Conservation (phyloP, 1,139 yeast species). For the Hyphopichia pseudoburtonii region DNA sequence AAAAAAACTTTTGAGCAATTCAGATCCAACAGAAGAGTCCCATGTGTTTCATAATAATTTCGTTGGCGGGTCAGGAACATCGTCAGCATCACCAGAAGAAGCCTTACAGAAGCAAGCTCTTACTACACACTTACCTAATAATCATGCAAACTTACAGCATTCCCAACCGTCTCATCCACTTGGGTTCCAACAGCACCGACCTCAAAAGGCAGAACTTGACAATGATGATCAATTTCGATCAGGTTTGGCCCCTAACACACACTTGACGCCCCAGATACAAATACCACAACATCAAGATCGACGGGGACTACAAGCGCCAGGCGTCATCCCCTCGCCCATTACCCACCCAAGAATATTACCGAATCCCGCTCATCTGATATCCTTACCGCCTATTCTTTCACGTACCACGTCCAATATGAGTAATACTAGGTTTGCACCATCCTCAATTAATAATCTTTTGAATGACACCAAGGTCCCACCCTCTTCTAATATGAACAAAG, state of each 20-base stretch:
- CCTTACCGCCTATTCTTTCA: conserved; percentile 1
- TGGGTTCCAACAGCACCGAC: too few species aligned
- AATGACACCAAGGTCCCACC: conserved; percentile 14
- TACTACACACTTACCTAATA: too few species aligned
- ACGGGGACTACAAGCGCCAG: background rate
- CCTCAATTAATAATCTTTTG: conserved; percentile 18
- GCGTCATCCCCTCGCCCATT: background rate
- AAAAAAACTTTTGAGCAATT: conserved; percentile 10
- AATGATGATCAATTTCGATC: too few species aligned
- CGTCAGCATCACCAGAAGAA: too few species aligned
- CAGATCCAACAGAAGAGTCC: background rate
- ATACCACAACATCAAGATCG: background rate
- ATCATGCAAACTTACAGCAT: too few species aligned
- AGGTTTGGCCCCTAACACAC: too few species aligned
- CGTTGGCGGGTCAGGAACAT: too few species aligned
- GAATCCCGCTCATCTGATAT: too few species aligned
- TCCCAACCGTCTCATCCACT: too few species aligned
- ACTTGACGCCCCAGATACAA: background rate
- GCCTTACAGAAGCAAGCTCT: too few species aligned
- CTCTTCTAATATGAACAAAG: background rate
- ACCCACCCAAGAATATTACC: background rate
- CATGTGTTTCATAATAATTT: too few species aligned
- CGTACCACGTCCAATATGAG: background rate
- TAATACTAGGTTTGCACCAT: conserved; percentile 9
- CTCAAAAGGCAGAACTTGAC: too few species aligned